A percentile compares a stretch with the other conserved stretches of the same genome.
phyloP scores from a whole-genome alignment of 2,329 filamentous ascomycete species.

The Leptographium radiaticola region DNA sequence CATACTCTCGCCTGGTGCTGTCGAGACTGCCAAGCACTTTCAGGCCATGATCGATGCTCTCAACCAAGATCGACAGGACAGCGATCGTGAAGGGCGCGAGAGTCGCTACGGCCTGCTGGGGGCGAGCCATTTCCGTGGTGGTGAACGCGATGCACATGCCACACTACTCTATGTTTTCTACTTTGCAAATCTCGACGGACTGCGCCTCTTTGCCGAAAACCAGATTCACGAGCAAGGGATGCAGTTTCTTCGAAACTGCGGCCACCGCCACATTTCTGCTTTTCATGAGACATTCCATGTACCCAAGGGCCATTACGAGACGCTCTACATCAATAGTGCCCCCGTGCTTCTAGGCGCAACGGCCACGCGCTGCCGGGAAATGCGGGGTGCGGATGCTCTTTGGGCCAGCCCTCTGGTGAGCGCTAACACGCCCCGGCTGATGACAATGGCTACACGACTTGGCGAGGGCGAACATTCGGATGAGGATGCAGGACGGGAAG shows the following conservation, averaged over 20 bases:
- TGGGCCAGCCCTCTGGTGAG: constrained; percentile 10
- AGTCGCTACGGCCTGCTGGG: constrained; percentile 33
- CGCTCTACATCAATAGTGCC: constrained; percentile 11
- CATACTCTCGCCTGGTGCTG: constrained; percentile 28
- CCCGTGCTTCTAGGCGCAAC: constrained; percentile 8
- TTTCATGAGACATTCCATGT: constrained; percentile 14
- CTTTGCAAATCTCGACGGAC: constrained; percentile 9
- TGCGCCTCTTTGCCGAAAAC: constrained; percentile 10
- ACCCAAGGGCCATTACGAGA: constrained; percentile 8
- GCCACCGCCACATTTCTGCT: constrained; percentile 7
- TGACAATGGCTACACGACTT: constrained; percentile 8
- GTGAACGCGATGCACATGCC: constrained; percentile 8
- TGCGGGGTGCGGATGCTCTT: neutral
- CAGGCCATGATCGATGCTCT: constrained; percentile 22
- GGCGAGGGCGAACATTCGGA: neutral
- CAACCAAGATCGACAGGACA: constrained; percentile 11
- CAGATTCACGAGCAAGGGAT: constrained; percentile 5
- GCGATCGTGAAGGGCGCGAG: constrained; percentile 12
- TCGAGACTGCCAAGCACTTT: constrained; percentile 26
- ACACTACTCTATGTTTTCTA: constrained; percentile 12
- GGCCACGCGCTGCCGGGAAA: neutral
- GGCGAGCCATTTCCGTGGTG: constrained; percentile 24
- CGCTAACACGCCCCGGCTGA: constrained; percentile 4
- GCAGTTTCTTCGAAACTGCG: constrained; percentile 5
- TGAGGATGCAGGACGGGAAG: no score